Conservation (phyloP, 2,329 filamentous ascomycete genomes). For the Penicillium sp. region DNA sequence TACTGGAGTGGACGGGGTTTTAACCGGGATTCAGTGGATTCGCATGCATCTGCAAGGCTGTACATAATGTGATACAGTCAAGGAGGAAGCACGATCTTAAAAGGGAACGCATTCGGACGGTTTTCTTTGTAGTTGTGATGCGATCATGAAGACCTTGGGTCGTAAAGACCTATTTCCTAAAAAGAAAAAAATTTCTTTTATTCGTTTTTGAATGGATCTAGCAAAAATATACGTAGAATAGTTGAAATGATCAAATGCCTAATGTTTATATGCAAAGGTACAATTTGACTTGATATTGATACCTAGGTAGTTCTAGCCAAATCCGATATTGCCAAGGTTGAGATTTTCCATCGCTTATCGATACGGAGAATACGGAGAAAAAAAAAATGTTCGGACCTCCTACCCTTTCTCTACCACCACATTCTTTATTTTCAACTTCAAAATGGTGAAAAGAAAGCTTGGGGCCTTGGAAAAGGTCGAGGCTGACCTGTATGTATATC, state of each 20-base stretch:
- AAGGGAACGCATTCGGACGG: slow-evolving; percentile 32
- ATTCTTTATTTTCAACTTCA: slow-evolving; percentile 7
- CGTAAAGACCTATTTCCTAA: slow-evolving; percentile 22
- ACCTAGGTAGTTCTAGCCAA: slow-evolving; percentile 1
- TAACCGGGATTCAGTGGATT: slow-evolving; percentile 36
- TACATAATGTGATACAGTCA: slow-evolving; percentile 33
- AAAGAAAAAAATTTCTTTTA: slow-evolving; percentile 22
- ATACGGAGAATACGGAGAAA: slow-evolving; percentile 27
- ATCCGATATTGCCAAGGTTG: slow-evolving; percentile 1
- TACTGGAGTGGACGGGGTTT: slow-evolving; percentile 35
- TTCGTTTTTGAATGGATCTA: slow-evolving; percentile 4
- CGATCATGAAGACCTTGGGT: slow-evolving; percentile 33
- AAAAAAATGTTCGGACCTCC: slow-evolving; percentile 25
- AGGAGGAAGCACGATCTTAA: slow-evolving; percentile 32
- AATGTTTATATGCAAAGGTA: neutral
- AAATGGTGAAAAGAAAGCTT: slow-evolving; percentile 78
- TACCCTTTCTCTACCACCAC: slow-evolving; percentile 43
- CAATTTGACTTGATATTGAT: neutral
- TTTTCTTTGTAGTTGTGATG: slow-evolving; percentile 38
- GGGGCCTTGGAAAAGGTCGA: slow-evolving; percentile 92
- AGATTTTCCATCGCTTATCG: slow-evolving; percentile 26
- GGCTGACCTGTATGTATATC: slow-evolving; percentile 61
- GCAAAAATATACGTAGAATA: slow-evolving; percentile 1
- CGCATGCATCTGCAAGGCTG: slow-evolving; percentile 37
- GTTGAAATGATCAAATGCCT: neutral